These are phyloP conservation scores for Russula brevipes DNA, from an alignment of 768 basidiomycete species.

Conservation along the genomic window DNA sequence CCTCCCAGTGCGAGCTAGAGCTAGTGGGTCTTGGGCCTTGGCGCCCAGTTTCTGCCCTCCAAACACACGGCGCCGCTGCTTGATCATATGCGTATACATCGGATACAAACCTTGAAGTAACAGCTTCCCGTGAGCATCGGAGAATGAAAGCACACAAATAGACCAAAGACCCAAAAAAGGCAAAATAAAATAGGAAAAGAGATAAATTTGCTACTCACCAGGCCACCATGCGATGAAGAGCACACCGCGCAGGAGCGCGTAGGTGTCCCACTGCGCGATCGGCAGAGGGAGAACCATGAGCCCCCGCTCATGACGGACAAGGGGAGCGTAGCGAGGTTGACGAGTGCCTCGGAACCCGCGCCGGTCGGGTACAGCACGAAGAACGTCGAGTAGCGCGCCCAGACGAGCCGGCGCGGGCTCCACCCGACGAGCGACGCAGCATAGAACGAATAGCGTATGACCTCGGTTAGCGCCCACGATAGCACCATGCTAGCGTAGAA, in stretches of 20 bases:
- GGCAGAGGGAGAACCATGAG: constrained; percentile 3
- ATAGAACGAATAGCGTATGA: constrained; percentile 90
- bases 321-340: constrained; percentile 75
- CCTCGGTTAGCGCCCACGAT: constrained; percentile 89
- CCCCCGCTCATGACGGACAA: constrained; percentile 32
- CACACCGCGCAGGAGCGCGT: constrained; percentile 36
- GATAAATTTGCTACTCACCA: constrained; percentile 49
- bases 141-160: neutral
- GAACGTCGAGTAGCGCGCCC: constrained; percentile 88
- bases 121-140: neutral
- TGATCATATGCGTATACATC: constrained; percentile 57
- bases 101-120: constrained; percentile 42
- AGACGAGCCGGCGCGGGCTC: constrained; percentile 47
- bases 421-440: constrained; percentile 55
- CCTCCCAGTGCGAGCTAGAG: neutral
- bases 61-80: constrained; percentile 50
- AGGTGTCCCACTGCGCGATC: constrained; percentile 39
- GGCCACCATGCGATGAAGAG: constrained; percentile 88
- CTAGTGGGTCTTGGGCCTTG: constrained; percentile 34
- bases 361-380: constrained; percentile 92
- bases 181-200: neutral
- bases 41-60: constrained; percentile 37
- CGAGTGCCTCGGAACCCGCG: constrained; percentile 83
- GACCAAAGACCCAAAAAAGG: neutral
- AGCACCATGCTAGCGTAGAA: constrained; percentile 87